Evolutionary conservation across 1,139 yeast species (phyloP).

Genomic region (Protomyces macrosporus): DNA sequence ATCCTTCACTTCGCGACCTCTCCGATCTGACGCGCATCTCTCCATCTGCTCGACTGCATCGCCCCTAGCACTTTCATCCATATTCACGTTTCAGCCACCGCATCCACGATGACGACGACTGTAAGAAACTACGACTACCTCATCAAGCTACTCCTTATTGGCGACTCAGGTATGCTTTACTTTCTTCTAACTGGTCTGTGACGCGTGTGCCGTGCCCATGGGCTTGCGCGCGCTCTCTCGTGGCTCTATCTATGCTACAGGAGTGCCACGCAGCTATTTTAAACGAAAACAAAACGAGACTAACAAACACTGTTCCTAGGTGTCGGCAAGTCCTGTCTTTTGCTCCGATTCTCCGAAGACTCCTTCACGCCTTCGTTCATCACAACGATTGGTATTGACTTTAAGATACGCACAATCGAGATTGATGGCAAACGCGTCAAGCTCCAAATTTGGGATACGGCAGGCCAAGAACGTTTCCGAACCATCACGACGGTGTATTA

Average conservation of each 20-base stretch:
- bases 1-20: too few species aligned
- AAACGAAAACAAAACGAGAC: not conserved
- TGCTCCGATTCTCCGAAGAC: slow-evolving; percentile 92
- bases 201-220: too few species aligned
- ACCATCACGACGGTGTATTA: slow-evolving; percentile 97
- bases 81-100: too few species aligned
- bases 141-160: slow-evolving; percentile 87
- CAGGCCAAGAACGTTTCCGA: slow-evolving; percentile 97
- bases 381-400: slow-evolving; percentile 96
- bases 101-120: slow-evolving; percentile 35
- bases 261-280: too few species aligned
- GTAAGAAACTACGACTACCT: slow-evolving; percentile 88
- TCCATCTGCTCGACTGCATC: too few species aligned
- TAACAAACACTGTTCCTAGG: slow-evolving; percentile 35
- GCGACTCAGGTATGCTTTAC: slow-evolving; percentile 62
- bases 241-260: too few species aligned
- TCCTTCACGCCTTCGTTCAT: slow-evolving; percentile 93
- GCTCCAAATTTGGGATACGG: slow-evolving; percentile 98
- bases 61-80: too few species aligned
- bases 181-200: too few species aligned
- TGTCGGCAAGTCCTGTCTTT: slow-evolving; percentile 92
- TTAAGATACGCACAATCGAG: slow-evolving; percentile 93
- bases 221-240: too few species aligned
- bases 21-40: too few species aligned
- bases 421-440: slow-evolving; percentile 88